phyloP scores from a whole-genome alignment of 306 rosid genomes.

The Cercis canadensis region DNA sequence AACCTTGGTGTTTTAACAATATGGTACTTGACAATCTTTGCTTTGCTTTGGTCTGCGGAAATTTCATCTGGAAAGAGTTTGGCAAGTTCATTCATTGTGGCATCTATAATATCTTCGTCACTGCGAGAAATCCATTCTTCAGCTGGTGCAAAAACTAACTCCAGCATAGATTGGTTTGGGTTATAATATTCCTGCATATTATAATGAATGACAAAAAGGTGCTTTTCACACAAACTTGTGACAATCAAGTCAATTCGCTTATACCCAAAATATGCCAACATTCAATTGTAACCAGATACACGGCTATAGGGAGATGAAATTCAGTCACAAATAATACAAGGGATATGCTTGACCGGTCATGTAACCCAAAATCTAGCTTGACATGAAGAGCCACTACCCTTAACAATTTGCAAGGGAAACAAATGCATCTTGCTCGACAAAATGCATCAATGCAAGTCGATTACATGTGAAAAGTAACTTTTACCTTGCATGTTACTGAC shows the following conservation, averaged over 20 bases:
- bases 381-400: background rate
- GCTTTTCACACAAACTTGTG: background rate
- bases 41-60: constrained; percentile 91
- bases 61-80: constrained; percentile 96
- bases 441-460: constrained; percentile 27
- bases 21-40: constrained; percentile 89
- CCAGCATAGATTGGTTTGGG: constrained; percentile 94
- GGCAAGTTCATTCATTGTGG: constrained; percentile 94
- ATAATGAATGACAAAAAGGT: constrained; percentile 21
- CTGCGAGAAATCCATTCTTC: constrained; percentile 92
- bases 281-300: constrained; percentile 21
- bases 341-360: no score
- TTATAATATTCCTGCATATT: constrained; percentile 79
- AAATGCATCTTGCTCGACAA: constrained; percentile 6
- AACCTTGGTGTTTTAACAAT: constrained; percentile 98
- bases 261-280: constrained; percentile 11
- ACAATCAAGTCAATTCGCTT: constrained; percentile 5
- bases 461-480: constrained; percentile 4
- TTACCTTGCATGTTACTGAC: constrained; percentile 96
- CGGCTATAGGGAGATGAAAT: constrained; percentile 20
- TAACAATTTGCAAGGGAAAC: background rate
- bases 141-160: constrained; percentile 98
- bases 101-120: constrained; percentile 85
- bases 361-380: no score
- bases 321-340: background rate